phyloP scores from a whole-genome alignment of 2,329 filamentous ascomycete genomes.

The Arachnomyces sp. region DNA sequence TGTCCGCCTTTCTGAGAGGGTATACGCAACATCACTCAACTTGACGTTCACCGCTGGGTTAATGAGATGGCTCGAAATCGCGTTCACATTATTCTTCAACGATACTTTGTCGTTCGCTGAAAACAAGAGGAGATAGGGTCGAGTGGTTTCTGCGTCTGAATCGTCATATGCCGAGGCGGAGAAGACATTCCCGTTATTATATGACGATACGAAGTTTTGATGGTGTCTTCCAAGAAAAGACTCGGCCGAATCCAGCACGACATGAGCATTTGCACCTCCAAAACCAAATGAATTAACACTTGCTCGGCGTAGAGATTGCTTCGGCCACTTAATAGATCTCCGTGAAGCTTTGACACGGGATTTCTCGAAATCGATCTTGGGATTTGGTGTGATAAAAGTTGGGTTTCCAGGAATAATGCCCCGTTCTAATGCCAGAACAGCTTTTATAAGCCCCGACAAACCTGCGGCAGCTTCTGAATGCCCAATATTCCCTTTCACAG shows the following conservation, averaged over 20 bases:
- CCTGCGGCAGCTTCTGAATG: constrained; percentile 10
- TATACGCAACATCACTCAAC: constrained; percentile 12
- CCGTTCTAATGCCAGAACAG: constrained; percentile 14
- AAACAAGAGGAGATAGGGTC: constrained; percentile 7
- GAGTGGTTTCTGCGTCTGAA: not conserved
- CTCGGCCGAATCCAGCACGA: constrained; percentile 6
- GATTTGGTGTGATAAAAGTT: constrained; percentile 7
- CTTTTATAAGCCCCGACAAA: constrained; percentile 9
- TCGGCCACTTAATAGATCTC: constrained; percentile 19
- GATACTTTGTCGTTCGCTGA: constrained; percentile 13
- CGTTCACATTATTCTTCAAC: constrained; percentile 14
- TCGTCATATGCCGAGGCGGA: constrained; percentile 5
- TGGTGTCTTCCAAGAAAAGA: not conserved
- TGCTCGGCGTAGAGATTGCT: constrained; percentile 6
- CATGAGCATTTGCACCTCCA: constrained; percentile 11
- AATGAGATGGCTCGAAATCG: constrained; percentile 15
- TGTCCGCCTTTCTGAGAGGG: constrained; percentile 10
- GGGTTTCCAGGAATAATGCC: constrained; percentile 5
- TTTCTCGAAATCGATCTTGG: constrained; percentile 6
- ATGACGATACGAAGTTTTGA: constrained; percentile 5
- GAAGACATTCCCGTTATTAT: not conserved
- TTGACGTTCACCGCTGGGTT: constrained; percentile 12
- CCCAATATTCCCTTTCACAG: constrained; percentile 7
- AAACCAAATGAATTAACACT: constrained; percentile 17
- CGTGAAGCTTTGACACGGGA: constrained; percentile 9